These are phyloP conservation scores for Saccharomycopsis olivae DNA, from an alignment of 805 yeast species.

Conservation along the genomic window DNA sequence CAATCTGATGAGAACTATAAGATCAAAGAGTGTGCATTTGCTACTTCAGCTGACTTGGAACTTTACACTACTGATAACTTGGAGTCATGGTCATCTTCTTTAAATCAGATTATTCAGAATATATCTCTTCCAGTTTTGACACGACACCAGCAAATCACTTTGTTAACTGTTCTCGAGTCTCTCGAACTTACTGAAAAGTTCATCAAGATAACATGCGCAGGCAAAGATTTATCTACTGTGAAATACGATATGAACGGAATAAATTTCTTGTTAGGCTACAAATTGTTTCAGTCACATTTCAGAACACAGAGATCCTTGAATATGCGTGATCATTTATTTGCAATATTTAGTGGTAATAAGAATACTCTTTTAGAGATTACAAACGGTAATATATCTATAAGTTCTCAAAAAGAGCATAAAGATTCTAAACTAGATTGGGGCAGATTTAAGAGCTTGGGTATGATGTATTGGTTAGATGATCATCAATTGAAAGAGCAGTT, in stretches of 20 bases:
- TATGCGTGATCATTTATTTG: conserved; percentile 83
- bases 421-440: conserved; percentile 44
- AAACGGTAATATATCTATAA: conserved; percentile 30
- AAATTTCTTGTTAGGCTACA: conserved; percentile 61
- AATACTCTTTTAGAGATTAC: conserved; percentile 49
- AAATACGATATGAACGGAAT: conserved; percentile 50
- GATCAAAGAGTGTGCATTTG: background rate
- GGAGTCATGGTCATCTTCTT: conserved; percentile 15
- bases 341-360: conserved; percentile 70
- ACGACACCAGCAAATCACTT: conserved; percentile 83
- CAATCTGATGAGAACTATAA: background rate
- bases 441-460: conserved; percentile 43
- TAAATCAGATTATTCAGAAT: conserved; percentile 51
- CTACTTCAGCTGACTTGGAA: conserved; percentile 16
- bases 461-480: conserved; percentile 59
- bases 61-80: conserved; percentile 22
- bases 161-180: conserved; percentile 59
- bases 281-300: conserved; percentile 47
- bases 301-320: conserved; percentile 43
- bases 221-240: no score
- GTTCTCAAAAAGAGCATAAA: background rate
- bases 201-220: background rate
- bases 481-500: conserved; percentile 38
- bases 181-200: conserved; percentile 42
- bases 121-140: conserved; percentile 70